Percentiles rank a stretch among this genome's conserved stretches.
These are phyloP conservation scores for Citrullus amarus DNA, from an alignment of 306 rosid species.

Conservation along the genomic window DNA sequence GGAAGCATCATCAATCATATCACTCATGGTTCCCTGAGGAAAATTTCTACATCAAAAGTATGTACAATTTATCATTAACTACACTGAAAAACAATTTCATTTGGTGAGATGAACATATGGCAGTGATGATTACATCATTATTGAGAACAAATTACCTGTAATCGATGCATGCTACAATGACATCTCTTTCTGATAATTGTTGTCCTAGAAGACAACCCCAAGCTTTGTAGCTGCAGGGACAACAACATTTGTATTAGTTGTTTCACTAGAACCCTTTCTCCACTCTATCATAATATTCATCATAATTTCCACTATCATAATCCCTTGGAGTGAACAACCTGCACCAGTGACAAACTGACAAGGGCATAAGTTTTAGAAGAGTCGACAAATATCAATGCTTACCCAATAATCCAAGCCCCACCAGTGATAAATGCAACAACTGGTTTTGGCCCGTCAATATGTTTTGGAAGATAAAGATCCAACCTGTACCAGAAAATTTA, in stretches of 20 bases:
- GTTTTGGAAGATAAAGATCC: conserved; percentile 80
- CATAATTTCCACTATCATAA: not conserved
- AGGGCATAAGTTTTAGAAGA: not conserved
- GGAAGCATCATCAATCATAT: conserved; percentile 78
- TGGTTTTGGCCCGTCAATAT: conserved; percentile 52
- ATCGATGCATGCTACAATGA: conserved; percentile 96
- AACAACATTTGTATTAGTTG: not conserved
- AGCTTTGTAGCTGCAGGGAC: conserved; percentile 68
- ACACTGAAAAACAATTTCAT: not conserved
- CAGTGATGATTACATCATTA: not conserved
- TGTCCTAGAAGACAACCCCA: conserved; percentile 97
- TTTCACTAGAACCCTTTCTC: not conserved
- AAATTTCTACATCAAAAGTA: conserved; percentile 59
- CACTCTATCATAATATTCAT: not conserved
- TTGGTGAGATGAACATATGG: not conserved
- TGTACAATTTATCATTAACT: not conserved
- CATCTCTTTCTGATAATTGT: conserved; percentile 79
- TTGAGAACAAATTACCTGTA: conserved; percentile 44
- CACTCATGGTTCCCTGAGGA: conserved; percentile 92
- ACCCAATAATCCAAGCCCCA: conserved; percentile 99
- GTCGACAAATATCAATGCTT: conserved; percentile 11
- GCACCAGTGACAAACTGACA: too few relatives aligned
- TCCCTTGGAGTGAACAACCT: too few relatives aligned
- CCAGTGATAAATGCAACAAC: conserved; percentile 92
- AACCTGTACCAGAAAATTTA: conserved; percentile 47